Percentiles rank a stretch among this genome's conserved stretches.
Conservation (phyloP, 192 early-diverging fungal species). For the Phlyctochytrium bullatum region DNA sequence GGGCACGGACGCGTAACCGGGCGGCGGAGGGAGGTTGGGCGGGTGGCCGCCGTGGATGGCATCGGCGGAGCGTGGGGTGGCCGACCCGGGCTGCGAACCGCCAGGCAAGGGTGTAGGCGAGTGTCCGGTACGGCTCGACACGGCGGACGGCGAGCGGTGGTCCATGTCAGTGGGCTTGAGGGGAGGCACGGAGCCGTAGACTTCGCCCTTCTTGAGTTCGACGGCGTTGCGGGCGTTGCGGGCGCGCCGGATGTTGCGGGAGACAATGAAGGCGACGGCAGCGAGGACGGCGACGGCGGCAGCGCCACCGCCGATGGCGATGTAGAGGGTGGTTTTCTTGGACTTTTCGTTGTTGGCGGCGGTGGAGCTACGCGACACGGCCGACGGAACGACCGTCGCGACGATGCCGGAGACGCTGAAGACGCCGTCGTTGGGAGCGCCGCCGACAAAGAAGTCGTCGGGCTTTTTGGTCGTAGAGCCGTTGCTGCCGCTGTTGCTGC, state of each 20-base stretch:
- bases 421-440: no score
- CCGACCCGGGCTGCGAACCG: not conserved
- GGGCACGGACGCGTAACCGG: not conserved
- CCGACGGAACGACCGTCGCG: no score
- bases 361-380: no score
- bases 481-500: not conserved
- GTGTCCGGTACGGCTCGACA: not conserved
- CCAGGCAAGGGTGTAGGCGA: not conserved
- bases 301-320: not conserved
- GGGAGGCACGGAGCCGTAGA: not conserved
- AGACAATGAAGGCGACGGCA: not conserved
- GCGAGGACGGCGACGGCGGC: not conserved
- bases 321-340: not conserved
- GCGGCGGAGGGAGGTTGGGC: not conserved
- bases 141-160: not conserved
- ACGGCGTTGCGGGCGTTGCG: not conserved
- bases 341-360: not conserved
- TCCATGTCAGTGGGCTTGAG: not conserved
- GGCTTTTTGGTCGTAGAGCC: no score
- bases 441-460: no score
- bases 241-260: not conserved
- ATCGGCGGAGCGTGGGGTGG: not conserved
- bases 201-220: not conserved
- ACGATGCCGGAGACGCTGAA: no score
- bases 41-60: no score